A percentile compares a stretch with the other conserved stretches of the same genome.
Conservation (phyloP, 768 basidiomycete species). For the Lyophyllum semitale region DNA sequence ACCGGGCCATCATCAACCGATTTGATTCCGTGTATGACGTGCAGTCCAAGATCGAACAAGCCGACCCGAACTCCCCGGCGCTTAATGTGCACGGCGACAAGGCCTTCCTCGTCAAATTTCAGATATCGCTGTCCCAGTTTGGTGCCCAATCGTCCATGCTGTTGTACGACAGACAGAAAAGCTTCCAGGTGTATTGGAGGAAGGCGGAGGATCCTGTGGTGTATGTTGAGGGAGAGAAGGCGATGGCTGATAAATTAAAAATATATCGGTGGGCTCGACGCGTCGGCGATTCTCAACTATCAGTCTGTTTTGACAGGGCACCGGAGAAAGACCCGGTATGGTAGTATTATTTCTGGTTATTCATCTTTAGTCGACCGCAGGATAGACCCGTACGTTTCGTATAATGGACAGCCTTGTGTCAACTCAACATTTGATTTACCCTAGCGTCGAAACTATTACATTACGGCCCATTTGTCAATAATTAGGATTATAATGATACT, state of each 20-base stretch:
- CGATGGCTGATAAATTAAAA: constrained; percentile 16
- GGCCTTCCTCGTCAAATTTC: constrained; percentile 41
- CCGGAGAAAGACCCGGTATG: constrained; percentile 23
- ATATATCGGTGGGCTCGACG: constrained; percentile 25
- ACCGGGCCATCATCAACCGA: constrained; percentile 20
- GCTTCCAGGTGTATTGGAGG: constrained; percentile 34
- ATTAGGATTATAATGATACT: neutral
- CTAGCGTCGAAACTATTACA: too few relatives aligned
- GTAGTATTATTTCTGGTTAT: too few relatives aligned
- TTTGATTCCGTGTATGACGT: constrained; percentile 20
- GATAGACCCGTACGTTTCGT: too few relatives aligned
- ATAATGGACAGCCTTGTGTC: too few relatives aligned
- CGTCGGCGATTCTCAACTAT: constrained; percentile 21
- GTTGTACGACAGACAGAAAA: constrained; percentile 42
- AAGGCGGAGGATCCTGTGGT: constrained; percentile 18
- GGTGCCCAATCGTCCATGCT: constrained; percentile 23
- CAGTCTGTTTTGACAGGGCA: constrained; percentile 25
- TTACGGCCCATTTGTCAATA: neutral
- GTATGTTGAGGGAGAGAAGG: constrained; percentile 20
- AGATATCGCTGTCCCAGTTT: constrained; percentile 22
- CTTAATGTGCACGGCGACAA: constrained; percentile 35
- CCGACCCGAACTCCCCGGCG: constrained; percentile 13
- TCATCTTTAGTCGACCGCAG: too few relatives aligned
- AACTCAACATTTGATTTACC: too few relatives aligned
- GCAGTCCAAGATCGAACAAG: neutral